phyloP scores from a whole-genome alignment of 331 rosid genomes.

The Saraca asoca region DNA sequence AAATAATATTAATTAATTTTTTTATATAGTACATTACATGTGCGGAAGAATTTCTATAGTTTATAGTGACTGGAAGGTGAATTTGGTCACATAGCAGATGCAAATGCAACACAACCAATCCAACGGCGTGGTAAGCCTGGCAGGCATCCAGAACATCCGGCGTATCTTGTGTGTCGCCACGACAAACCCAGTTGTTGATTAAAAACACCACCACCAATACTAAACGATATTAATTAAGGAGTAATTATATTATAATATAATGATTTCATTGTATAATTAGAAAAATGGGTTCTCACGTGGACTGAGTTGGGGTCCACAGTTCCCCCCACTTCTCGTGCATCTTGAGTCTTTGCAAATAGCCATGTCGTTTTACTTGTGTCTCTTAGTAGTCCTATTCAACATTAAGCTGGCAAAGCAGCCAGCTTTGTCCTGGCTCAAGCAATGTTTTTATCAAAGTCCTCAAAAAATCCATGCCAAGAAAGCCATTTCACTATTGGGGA shows the following conservation, averaged over 20 bases:
- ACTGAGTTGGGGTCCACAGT: conserved; percentile 28
- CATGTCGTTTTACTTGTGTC: not conserved
- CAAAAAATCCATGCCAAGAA: conserved; percentile 25
- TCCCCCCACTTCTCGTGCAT: not conserved
- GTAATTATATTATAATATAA: not conserved
- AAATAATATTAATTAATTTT: no score
- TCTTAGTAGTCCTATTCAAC: not conserved
- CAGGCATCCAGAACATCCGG: conserved; percentile 64
- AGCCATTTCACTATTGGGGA: conserved; percentile 35
- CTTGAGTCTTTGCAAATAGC: conserved; percentile 22
- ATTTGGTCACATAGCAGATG: conserved; percentile 27
- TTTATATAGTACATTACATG: no score
- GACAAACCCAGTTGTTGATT: conserved; percentile 32
- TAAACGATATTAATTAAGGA: not conserved
- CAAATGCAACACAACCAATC: conserved; percentile 33
- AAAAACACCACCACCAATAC: not conserved
- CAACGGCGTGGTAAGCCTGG: conserved; percentile 51
- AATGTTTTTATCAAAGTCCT: conserved; percentile 49
- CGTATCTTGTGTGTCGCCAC: conserved; percentile 60
- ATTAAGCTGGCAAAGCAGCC: conserved; percentile 31
- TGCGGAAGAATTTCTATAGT: no score
- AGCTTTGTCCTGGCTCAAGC: conserved; percentile 37
- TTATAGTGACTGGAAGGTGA: not conserved
- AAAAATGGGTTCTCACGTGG: conserved; percentile 26
- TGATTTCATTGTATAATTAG: not conserved